A percentile compares a stretch with the other conserved stretches of the same genome.
Evolutionary conservation across 2,329 filamentous ascomycete genomes (phyloP).

Genomic region (Fusarium sp.): DNA sequence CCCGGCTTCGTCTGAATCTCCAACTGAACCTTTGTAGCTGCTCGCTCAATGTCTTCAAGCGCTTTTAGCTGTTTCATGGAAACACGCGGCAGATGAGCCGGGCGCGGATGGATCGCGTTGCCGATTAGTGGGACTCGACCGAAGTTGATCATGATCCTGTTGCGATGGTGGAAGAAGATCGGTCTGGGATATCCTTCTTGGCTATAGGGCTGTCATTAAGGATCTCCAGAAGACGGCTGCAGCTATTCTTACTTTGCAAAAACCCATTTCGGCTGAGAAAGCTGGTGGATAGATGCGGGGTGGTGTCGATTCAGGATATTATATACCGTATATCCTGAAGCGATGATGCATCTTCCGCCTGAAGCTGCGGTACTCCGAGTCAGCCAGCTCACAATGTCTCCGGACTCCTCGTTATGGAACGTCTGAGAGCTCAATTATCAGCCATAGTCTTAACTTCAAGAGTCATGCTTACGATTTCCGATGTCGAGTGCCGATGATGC

Average conservation of each 20-base stretch:
- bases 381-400: conserved; percentile 74
- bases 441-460: rapidly evolving
- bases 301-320: conserved; percentile 66
- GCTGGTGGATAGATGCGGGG: conserved; percentile 68
- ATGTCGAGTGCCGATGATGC: conserved; percentile 69
- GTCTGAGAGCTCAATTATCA: conserved; percentile 52
- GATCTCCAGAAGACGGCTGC: not conserved
- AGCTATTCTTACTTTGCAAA: conserved; percentile 65
- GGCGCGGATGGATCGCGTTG: conserved; percentile 62
- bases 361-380: conserved; percentile 67
- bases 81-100: conserved; percentile 59
- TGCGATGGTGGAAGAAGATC: conserved; percentile 62
- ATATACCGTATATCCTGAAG: conserved; percentile 73
- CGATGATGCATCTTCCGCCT: conserved; percentile 74
- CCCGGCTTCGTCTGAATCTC: conserved; percentile 65
- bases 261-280: conserved; percentile 71
- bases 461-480: conserved; percentile 59
- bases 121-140: conserved; percentile 65
- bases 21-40: conserved; percentile 63
- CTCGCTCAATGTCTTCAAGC: conserved; percentile 63
- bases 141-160: conserved; percentile 66
- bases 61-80: conserved; percentile 63
- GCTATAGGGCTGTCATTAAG: not conserved
- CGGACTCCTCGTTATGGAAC: conserved; percentile 76
- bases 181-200: conserved; percentile 58